Percentiles rank a stretch among this genome's conserved stretches.
Evolutionary conservation across 2,329 filamentous ascomycete species (phyloP).

Genomic region (Aspergillus awamori): DNA sequence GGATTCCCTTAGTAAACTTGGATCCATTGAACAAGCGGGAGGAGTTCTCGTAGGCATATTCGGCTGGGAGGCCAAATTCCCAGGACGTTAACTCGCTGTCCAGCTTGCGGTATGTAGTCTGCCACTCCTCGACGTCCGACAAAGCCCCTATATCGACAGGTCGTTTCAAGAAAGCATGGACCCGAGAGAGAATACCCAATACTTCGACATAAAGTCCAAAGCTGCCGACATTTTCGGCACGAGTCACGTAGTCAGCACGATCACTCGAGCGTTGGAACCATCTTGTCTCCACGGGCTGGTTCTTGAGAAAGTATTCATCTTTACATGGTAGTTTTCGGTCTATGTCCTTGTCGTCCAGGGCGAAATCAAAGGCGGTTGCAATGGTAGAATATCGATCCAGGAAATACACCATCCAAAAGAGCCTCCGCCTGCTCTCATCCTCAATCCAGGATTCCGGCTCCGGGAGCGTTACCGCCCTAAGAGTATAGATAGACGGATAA

Average conservation of each 20-base stretch:
- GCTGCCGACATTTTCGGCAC: constrained; percentile 79
- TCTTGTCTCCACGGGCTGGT: constrained; percentile 79
- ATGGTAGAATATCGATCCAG: constrained; percentile 89
- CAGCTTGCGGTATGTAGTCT: constrained; percentile 80
- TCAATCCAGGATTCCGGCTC: constrained; percentile 85
- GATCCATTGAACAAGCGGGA: constrained; percentile 71
- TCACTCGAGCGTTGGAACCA: constrained; percentile 68
- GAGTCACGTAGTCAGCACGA: constrained; percentile 64
- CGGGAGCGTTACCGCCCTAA: constrained; percentile 80
- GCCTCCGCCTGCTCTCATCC: constrained; percentile 78
- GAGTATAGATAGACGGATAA: constrained; percentile 84
- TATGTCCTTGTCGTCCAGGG: constrained; percentile 84
- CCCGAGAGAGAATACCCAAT: constrained; percentile 80
- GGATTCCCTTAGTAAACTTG: constrained; percentile 68
- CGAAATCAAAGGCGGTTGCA: constrained; percentile 89
- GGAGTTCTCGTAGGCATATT: constrained; percentile 75
- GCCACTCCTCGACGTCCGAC: constrained; percentile 86
- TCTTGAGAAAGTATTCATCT: constrained; percentile 82
- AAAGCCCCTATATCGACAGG: constrained; percentile 85
- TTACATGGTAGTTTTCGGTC: constrained; percentile 84
- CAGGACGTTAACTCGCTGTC: constrained; percentile 78
- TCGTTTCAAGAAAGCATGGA: constrained; percentile 85
- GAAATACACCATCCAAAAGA: constrained; percentile 95
- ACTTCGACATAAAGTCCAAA: constrained; percentile 93
- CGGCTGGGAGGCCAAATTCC: constrained; percentile 79